Base-by-base conservation (phyloP, 108 stramenopile genomes). In the Cyclotella baltica region DNA sequence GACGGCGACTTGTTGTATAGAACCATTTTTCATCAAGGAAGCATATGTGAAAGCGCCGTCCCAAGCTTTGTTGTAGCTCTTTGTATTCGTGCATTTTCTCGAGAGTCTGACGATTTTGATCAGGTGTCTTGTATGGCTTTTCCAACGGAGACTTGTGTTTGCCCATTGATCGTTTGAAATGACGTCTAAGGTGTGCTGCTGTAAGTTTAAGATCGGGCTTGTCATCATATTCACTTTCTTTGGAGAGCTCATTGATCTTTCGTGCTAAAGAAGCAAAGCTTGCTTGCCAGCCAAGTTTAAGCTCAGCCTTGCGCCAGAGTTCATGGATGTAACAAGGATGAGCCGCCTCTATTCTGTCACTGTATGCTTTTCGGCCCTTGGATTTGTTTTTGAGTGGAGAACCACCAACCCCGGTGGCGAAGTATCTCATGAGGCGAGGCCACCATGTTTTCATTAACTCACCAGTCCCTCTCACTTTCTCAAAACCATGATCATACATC, bases 11-110 rank as follows among this genome's bases (percentile, higher is more conserved):
- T 37, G 31, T 62, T n/a, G 43, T 52, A 22, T 70, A 78, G 61
- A 78, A 78, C 77, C 77, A 71, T 40, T 78, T 78, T 36, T 78
- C 70, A 63, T 78, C 77, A 30, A 70, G 70, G 37, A 61, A 78
- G 28, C 50, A 50, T 11, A 29, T 23, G 47, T 43, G 30, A 19
- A 68, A 68, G 10, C 19, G 15, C 20, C 40, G 5, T 8, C 19
- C 6, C 8, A 8, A 6, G 8, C 23, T 6, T 18, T n/a, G 53
- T 23, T 8, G 22, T 15, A 22, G 40, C 20, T 37, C 36, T 22
- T 64, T 64, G 6, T 18, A 8, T n/a, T n/a, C 53, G 8, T 18
- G 5, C n/a, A n/a, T 27, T 22, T 22, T 29, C 29, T 22, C 8
- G 15, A 28, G 8, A 8, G 23, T 20, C 19, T 20, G 6, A 19